Evolutionary conservation across 129 eudicot species (phyloP), one percentile per base, ranked within the genome.

Genomic region (Flaveria bidentis): DNA sequence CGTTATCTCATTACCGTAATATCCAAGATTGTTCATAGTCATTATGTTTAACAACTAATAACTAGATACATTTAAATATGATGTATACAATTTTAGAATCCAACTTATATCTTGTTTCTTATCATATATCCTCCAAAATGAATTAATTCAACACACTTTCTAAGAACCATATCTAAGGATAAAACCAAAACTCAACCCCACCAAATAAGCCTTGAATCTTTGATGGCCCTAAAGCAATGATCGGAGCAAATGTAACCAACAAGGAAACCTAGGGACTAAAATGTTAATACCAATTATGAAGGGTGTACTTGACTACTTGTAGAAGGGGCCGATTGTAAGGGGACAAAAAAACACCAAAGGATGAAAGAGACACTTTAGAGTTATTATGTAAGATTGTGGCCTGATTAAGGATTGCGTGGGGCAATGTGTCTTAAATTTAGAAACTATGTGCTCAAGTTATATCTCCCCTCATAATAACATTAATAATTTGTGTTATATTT

Each of bases 321-420:
- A 15, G 15, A 42, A 62, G 60, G 47, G 60, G 47, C 78, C 73
- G 39, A 16, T 22, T 18, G 18, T 46, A 49, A 52, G 62, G 33
- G 73, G 79, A 80, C 83, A 80, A 80, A 80, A 80, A 73, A 62
- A 80, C 69, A 74, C 75, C 66, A 65, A 9, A 65, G 79, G 83
- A 80, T 80, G 83, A 80, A 73, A 73, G 69, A 73, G 79, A 73
- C 75, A 65, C 52, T 73, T 55, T 73, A 73, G 72, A 30, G 9
- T 52, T 71, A 65, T 66, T 80, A 74, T 74, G 63, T 55, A 66
- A 55, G 69, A 26, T 12, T 80, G 73, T 73, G 79, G 84, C 66
- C 79, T 41, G 75, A 65, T 45, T 12, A 65, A 45, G 20, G 79
- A 80, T 80, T 80, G 84, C 53, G 61, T 80, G 84, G 83, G 74